Conservation (phyloP, 129 eudicot species). For the Gnaphalium uliginosum region DNA sequence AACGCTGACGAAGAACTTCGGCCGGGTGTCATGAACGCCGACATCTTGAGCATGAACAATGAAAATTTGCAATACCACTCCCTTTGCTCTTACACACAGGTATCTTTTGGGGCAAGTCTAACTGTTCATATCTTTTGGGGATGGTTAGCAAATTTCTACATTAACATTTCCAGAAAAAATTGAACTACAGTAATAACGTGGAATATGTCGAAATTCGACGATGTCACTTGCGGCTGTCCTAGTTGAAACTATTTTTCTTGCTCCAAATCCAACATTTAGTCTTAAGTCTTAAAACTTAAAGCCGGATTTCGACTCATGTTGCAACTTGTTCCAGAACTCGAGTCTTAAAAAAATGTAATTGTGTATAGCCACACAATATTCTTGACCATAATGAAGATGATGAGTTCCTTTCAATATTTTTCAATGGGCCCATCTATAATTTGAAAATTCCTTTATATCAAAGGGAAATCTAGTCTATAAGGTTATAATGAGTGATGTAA, state of each 20-base stretch:
- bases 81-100: neutral
- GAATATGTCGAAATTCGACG: neutral
- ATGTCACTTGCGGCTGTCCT: neutral
- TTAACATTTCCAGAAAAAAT: neutral
- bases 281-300: neutral
- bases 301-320: neutral
- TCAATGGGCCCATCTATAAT: slow-evolving; percentile 18
- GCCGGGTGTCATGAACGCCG: no score
- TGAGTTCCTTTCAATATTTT: slow-evolving; percentile 27
- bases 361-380: slow-evolving; percentile 15
- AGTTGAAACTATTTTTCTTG: neutral
- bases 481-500: slow-evolving; percentile 35
- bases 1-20: no score
- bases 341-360: neutral
- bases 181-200: neutral
- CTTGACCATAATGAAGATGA: slow-evolving; percentile 28
- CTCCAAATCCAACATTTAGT: neutral
- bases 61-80: no score
- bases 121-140: neutral
- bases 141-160: neutral
- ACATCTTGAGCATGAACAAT: no score
- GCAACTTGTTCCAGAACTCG: slow-evolving; percentile 14
- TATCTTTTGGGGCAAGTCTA: neutral
- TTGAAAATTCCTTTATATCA: slow-evolving; percentile 28
- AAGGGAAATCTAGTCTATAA: slow-evolving; percentile 41